Conservation (phyloP, 2,329 filamentous ascomycete genomes). For the Microsporum audouinii region DNA sequence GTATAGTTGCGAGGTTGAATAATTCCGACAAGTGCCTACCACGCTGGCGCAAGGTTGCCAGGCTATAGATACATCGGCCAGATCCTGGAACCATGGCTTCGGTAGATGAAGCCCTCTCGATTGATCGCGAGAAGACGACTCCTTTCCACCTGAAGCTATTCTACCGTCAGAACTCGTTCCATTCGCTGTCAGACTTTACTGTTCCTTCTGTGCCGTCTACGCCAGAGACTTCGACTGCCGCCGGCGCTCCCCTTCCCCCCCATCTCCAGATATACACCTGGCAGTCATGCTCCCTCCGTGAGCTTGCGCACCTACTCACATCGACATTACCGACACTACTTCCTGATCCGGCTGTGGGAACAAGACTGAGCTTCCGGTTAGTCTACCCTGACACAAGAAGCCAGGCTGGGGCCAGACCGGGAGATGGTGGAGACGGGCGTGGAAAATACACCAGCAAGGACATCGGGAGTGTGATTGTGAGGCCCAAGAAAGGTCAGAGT, state of each 20-base stretch:
- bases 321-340: constrained; percentile 57
- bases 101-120: constrained; percentile 25
- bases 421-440: constrained; percentile 28
- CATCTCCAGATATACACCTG: constrained; percentile 78
- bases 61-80: not conserved
- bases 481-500: not conserved
- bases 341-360: constrained; percentile 64
- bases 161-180: constrained; percentile 62
- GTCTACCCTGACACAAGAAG: constrained; percentile 63
- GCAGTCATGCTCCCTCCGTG: constrained; percentile 65
- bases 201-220: constrained; percentile 20
- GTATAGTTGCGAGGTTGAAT: no score
- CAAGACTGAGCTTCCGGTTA: constrained; percentile 75
- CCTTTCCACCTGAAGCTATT: constrained; percentile 81
- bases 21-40: no score
- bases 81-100: constrained; percentile 2
- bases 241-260: constrained; percentile 47
- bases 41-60: not conserved
- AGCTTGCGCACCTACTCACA: constrained; percentile 67
- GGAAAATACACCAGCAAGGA: constrained; percentile 66
- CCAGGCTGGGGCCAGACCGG: constrained; percentile 19
- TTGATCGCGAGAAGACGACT: constrained; percentile 59
- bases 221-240: constrained; percentile 43
- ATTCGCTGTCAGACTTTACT: constrained; percentile 40
- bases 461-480: constrained; percentile 66